A percentile compares a stretch with the other conserved stretches of the same genome.
These are phyloP conservation scores for Warburgia ugandensis DNA, from an alignment of 164 flowering plant species.

Conservation along the genomic window DNA sequence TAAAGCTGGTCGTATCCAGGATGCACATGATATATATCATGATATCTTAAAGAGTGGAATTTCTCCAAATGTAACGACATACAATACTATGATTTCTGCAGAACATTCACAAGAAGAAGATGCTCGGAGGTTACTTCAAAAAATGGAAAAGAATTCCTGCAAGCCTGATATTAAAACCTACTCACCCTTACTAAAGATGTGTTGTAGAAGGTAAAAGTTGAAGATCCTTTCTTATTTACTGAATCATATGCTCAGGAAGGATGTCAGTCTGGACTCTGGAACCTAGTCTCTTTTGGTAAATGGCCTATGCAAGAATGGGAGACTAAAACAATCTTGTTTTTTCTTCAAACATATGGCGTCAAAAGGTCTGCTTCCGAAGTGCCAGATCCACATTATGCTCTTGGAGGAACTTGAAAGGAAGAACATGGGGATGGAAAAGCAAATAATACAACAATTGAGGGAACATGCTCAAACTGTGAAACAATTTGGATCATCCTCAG, in stretches of 20 bases:
- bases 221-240: constrained; percentile 45
- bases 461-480: constrained; percentile 15
- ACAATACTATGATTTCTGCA: constrained; percentile 48
- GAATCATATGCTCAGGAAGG: constrained; percentile 47
- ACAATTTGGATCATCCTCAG: constrained; percentile 6
- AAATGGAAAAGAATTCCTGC: constrained; percentile 47
- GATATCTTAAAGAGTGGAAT: constrained; percentile 47
- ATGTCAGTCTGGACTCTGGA: constrained; percentile 41
- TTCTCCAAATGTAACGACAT: constrained; percentile 34
- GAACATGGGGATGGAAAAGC: constrained; percentile 32
- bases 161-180: constrained; percentile 50
- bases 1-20: constrained; percentile 43
- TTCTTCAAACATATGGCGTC: constrained; percentile 50
- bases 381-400: constrained; percentile 25
- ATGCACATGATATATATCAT: constrained; percentile 36
- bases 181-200: constrained; percentile 51
- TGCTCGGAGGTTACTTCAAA: constrained; percentile 38
- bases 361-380: constrained; percentile 42
- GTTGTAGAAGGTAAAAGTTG: constrained; percentile 49
- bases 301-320: constrained; percentile 42
- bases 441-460: constrained; percentile 36
- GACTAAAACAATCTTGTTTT: constrained; percentile 38
- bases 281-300: constrained; percentile 43
- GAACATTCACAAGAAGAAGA: constrained; percentile 40
- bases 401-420: constrained; percentile 33